A percentile compares a stretch with the other conserved stretches of the same genome.
Conservation (phyloP, 129 eudicot genomes). For the Lonicera japonica region DNA sequence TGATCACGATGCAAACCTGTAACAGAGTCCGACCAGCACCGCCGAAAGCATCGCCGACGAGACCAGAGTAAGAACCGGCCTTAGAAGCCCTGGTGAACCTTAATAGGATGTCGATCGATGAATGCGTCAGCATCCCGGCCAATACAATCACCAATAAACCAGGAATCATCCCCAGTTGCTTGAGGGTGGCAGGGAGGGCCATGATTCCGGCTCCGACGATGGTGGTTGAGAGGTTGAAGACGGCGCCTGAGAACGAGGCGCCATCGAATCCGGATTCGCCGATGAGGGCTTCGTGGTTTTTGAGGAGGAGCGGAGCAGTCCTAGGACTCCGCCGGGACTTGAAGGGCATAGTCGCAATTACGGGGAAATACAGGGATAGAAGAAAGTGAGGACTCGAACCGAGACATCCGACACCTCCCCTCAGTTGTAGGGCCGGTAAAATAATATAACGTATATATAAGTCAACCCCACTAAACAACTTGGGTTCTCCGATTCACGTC, state of each 20-base stretch:
- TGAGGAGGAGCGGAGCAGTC: constrained; percentile 46
- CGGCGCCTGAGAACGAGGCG: constrained; percentile 82
- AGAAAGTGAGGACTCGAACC: no score
- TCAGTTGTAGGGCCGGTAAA: no score
- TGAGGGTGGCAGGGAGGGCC: constrained; percentile 90
- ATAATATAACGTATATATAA: no score
- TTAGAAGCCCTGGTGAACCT: constrained; percentile 67
- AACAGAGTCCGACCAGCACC: constrained; percentile 43
- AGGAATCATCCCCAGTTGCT: constrained; percentile 67
- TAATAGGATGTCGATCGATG: constrained; percentile 66
- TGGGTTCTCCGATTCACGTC: no score
- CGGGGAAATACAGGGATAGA: background rate
- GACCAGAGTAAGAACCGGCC: constrained; percentile 49
- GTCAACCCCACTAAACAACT: no score
- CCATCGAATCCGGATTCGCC: constrained; percentile 40
- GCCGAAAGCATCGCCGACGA: constrained; percentile 70
- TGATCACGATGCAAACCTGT: constrained; percentile 59
- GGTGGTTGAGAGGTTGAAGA: constrained; percentile 84
- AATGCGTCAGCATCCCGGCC: constrained; percentile 61
- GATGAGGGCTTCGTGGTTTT: constrained; percentile 13
- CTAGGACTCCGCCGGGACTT: constrained; percentile 63
- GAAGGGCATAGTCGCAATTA: constrained; percentile 37
- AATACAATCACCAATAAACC: constrained; percentile 46
- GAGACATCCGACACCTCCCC: no score
- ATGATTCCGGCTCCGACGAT: constrained; percentile 94